Conservation (phyloP, 2,329 filamentous ascomycete genomes). For the Diaporthe sp. region DNA sequence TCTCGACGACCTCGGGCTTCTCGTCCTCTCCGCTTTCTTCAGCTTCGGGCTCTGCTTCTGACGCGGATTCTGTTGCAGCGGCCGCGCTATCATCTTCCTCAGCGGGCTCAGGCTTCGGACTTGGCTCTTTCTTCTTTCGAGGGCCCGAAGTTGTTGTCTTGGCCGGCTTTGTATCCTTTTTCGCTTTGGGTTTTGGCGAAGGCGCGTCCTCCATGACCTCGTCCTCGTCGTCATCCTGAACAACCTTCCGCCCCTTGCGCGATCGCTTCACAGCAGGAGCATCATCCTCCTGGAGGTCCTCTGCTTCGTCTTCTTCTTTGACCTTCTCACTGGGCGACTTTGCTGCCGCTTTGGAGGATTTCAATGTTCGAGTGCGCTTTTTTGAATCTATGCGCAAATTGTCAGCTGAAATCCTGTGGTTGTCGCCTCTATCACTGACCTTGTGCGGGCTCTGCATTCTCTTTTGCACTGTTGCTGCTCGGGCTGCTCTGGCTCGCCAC, state of each 20-base stretch:
- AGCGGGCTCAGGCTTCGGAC: constrained; percentile 53
- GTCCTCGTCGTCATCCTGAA: constrained; percentile 68
- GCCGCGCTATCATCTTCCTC: constrained; percentile 63
- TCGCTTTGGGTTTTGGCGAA: constrained; percentile 42
- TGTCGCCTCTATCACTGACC: constrained; percentile 49
- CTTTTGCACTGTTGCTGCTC: constrained; percentile 51
- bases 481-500: constrained; percentile 42
- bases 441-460: constrained; percentile 55
- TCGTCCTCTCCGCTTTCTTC: constrained; percentile 69
- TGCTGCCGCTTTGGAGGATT: constrained; percentile 42
- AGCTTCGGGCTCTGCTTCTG: constrained; percentile 65
- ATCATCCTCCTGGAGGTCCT: constrained; percentile 62
- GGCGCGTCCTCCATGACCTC: constrained; percentile 55
- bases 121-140: constrained; percentile 45
- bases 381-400: constrained; percentile 55
- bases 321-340: constrained; percentile 50
- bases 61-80: constrained; percentile 58
- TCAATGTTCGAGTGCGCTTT: constrained; percentile 57
- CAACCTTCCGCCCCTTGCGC: constrained; percentile 61
- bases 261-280: constrained; percentile 73
- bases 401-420: constrained; percentile 23
- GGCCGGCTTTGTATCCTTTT: constrained; percentile 48
- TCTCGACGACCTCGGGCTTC: constrained; percentile 79
- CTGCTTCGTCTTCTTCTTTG: constrained; percentile 57
- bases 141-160: constrained; percentile 41